phyloP scores from a whole-genome alignment of 2,329 filamentous ascomycete genomes.

The Chaetoscypha palmicola region DNA sequence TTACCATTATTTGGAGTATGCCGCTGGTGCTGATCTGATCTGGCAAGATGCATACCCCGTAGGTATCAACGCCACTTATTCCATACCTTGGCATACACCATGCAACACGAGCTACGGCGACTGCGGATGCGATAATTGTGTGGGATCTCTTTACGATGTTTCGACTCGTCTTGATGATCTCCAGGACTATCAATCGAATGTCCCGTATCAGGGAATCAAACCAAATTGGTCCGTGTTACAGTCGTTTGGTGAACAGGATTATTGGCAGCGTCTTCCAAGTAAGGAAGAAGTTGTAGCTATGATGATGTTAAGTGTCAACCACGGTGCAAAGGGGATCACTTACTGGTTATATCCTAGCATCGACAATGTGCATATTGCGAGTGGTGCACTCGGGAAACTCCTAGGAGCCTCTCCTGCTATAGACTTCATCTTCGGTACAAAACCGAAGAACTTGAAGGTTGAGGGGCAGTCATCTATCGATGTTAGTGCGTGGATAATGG shows the following conservation, averaged over 20 bases:
- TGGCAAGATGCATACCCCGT: slow-evolving; percentile 43
- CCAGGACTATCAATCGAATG: slow-evolving; percentile 33
- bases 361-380: slow-evolving; percentile 22
- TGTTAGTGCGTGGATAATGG: slow-evolving; percentile 36
- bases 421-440: slow-evolving; percentile 32
- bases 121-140: slow-evolving; percentile 45
- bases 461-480: slow-evolving; percentile 26
- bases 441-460: slow-evolving; percentile 17
- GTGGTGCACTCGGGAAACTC: slow-evolving; percentile 34
- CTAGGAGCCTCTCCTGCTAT: slow-evolving; percentile 31
- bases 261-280: slow-evolving; percentile 41
- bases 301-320: slow-evolving; percentile 40
- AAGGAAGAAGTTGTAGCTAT: slow-evolving; percentile 39
- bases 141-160: slow-evolving; percentile 24
- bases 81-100: slow-evolving; percentile 36
- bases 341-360: slow-evolving; percentile 41
- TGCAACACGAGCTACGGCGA: slow-evolving; percentile 44
- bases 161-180: slow-evolving; percentile 36
- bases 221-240: slow-evolving; percentile 43
- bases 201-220: slow-evolving; percentile 32
- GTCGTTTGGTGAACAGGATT: slow-evolving; percentile 40
- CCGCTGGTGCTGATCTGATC: slow-evolving; percentile 42
- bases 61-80: slow-evolving; percentile 39
- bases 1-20: slow-evolving; percentile 42
- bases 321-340: slow-evolving; percentile 41